Percentiles rank a stretch among this genome's conserved stretches.
phyloP scores from a whole-genome alignment of 208 protist species.

The Phytomonas francai region DNA sequence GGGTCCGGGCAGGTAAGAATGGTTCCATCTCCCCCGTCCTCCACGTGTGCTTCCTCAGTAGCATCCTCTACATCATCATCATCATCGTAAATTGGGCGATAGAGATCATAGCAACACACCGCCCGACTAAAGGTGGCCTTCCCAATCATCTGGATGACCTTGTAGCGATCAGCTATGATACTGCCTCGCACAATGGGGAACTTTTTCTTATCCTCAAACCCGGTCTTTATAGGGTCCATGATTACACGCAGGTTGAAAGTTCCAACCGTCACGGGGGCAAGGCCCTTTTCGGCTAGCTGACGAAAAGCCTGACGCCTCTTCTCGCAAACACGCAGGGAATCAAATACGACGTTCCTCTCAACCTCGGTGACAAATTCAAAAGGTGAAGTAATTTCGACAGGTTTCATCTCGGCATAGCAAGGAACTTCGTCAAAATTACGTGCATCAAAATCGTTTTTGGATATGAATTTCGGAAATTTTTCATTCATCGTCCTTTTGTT shows the following conservation, averaged over 20 bases:
- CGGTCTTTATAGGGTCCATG: slow-evolving; percentile 88
- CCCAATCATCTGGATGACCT: slow-evolving; percentile 92
- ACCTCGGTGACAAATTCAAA: slow-evolving; percentile 88
- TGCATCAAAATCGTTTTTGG: neutral
- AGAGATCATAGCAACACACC: slow-evolving; percentile 91
- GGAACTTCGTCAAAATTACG: neutral
- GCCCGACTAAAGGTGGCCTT: slow-evolving; percentile 93
- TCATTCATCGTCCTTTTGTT: neutral
- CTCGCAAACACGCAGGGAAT: slow-evolving; percentile 62
- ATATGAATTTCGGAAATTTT: neutral
- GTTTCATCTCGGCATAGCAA: slow-evolving; percentile 1
- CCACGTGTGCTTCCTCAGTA: slow-evolving; percentile 10
- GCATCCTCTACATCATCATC: slow-evolving; percentile 28
- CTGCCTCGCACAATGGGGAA: slow-evolving; percentile 86
- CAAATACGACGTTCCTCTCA: slow-evolving; percentile 64
- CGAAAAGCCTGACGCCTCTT: slow-evolving; percentile 56
- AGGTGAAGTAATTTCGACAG: slow-evolving; percentile 53
- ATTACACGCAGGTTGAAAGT: slow-evolving; percentile 88
- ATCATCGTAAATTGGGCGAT: slow-evolving; percentile 73
- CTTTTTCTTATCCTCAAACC: slow-evolving; percentile 91
- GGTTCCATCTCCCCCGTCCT: slow-evolving; percentile 8
- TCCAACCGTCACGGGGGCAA: slow-evolving; percentile 69
- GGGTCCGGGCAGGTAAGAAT: slow-evolving; percentile 7
- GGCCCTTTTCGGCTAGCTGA: slow-evolving; percentile 55
- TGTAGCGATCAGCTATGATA: slow-evolving; percentile 91